phyloP scores from a whole-genome alignment of 306 rosid species.

The Castanospermum australe region DNA sequence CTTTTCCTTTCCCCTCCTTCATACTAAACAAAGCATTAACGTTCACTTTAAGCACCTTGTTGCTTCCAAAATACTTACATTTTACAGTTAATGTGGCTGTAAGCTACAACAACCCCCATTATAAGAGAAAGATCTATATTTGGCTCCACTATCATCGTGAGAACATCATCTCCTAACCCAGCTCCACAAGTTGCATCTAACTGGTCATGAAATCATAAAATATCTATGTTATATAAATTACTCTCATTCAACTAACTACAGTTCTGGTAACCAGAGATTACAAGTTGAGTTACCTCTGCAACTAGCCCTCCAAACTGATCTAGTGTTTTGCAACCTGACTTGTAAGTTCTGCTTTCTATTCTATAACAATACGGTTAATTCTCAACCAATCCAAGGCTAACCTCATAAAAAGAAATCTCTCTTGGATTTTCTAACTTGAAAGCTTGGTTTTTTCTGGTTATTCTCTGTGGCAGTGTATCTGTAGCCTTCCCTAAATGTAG shows the following conservation, averaged over 20 bases:
- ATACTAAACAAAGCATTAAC: too few species aligned
- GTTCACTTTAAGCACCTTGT: neutral
- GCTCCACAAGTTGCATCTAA: conserved; percentile 34
- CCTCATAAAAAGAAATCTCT: conserved; percentile 23
- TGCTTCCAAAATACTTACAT: conserved; percentile 20
- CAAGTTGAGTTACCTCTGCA: conserved; percentile 39
- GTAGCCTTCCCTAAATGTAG: conserved; percentile 46
- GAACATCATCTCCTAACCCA: conserved; percentile 48
- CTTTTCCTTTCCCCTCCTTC: too few species aligned
- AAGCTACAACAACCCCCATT: conserved; percentile 46
- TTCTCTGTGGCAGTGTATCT: conserved; percentile 26
- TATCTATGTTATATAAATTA: too few species aligned
- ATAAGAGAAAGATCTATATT: conserved; percentile 44
- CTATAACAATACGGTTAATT: conserved; percentile 26
- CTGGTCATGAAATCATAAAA: conserved; percentile 14
- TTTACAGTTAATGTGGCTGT: conserved; percentile 38
- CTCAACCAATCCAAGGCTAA: conserved; percentile 30
- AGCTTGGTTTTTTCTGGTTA: conserved; percentile 20
- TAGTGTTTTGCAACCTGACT: conserved; percentile 36
- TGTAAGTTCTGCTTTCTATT: conserved; percentile 29
- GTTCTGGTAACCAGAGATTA: neutral
- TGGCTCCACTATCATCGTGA: conserved; percentile 54
- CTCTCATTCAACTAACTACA: neutral
- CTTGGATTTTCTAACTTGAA: conserved; percentile 31
- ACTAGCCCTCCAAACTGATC: conserved; percentile 41